Percentiles rank a stretch among this genome's conserved stretches.
Evolutionary conservation across 768 basidiomycete genomes (phyloP).

Genomic region (Rhodotorula babjevae): DNA sequence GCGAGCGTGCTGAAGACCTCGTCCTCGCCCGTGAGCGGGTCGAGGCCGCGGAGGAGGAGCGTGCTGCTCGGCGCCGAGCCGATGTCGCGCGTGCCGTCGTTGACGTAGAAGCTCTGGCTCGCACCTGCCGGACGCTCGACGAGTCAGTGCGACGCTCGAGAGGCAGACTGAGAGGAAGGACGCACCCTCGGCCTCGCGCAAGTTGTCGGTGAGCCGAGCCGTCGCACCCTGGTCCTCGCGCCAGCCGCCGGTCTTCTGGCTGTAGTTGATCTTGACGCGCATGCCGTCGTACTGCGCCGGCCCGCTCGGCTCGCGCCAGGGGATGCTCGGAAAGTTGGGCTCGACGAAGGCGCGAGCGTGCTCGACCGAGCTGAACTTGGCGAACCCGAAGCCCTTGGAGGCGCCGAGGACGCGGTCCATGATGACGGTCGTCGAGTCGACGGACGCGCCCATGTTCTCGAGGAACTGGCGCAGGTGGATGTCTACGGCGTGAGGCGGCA

Average conservation of each 20-base stretch:
- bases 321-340: slow-evolving; percentile 81
- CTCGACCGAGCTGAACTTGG: slow-evolving; percentile 78
- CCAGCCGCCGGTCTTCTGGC: slow-evolving; percentile 37
- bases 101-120: slow-evolving; percentile 55
- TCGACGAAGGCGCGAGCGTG: slow-evolving; percentile 88
- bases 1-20: slow-evolving; percentile 80
- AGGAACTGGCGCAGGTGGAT: slow-evolving; percentile 45
- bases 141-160: too few relatives aligned
- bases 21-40: slow-evolving; percentile 78
- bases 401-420: slow-evolving; percentile 90
- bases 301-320: slow-evolving; percentile 84
- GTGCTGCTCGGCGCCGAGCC: slow-evolving; percentile 75
- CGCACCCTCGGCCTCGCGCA: slow-evolving; percentile 14
- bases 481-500: slow-evolving; percentile 39
- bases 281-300: slow-evolving; percentile 68
- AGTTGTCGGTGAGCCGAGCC: slow-evolving; percentile 48
- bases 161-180: too few relatives aligned
- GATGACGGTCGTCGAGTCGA: slow-evolving; percentile 68
- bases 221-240: slow-evolving; percentile 61
- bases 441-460: slow-evolving; percentile 42
- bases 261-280: slow-evolving; percentile 91
- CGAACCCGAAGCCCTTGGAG: slow-evolving; percentile 96
- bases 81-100: slow-evolving; percentile 94
- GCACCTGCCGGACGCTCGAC: slow-evolving; percentile 47
- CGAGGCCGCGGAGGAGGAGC: slow-evolving; percentile 82